Base-by-base conservation (phyloP, 192 early-diverging fungal species). In the Funneliformis mosseae region DNA sequence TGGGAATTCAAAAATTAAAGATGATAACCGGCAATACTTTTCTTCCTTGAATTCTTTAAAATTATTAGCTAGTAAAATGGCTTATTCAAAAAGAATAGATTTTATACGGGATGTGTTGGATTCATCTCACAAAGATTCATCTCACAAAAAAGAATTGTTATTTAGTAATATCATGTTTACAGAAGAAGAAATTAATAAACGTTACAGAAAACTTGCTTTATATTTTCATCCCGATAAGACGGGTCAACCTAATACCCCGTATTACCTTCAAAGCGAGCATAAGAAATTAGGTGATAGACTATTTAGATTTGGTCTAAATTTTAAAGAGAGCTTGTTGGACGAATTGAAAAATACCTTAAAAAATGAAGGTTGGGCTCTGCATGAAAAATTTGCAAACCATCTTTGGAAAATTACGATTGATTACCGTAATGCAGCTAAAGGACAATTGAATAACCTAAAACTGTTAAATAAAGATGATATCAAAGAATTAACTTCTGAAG, bases 171-270 rank as follows among this genome's bases (percentile, higher is more conserved):
- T 11, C 10, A 14, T 25, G 39, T 70, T 70, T n/a, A 70, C 38
- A 1, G 18, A 70, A 42, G 68, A 41, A 16, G 39, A 2, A 70
- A 70, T 70, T 8, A 70, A 70, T 33, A 70, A 70, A 70, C 68
- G 41, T 7, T 70, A 0, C 39, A 70, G 39, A 43, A 39, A 70
- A 70, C 68, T 70, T 8, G 41, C 68, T 42, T 70, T n/a, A 4
- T 70, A 41, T 45, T 70, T 70, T 7, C 68, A 70, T 45, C 68
- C 68, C 21, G 68, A 70, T 70, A 70, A n/a, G 3, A 64, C n/a
- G 4, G 11, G 25, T 28, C 5, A 28, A 7, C 18, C 68, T 3
- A 70, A 70, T 42, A 70, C 1, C 11, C 39, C 68, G 9, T 43
- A 23, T 70, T 2, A 0, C 1, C 39, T 70, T n/a, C 41, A 18